Base-by-base conservation (phyloP, 768 basidiomycete genomes). In the Hypholoma fasciculare region DNA sequence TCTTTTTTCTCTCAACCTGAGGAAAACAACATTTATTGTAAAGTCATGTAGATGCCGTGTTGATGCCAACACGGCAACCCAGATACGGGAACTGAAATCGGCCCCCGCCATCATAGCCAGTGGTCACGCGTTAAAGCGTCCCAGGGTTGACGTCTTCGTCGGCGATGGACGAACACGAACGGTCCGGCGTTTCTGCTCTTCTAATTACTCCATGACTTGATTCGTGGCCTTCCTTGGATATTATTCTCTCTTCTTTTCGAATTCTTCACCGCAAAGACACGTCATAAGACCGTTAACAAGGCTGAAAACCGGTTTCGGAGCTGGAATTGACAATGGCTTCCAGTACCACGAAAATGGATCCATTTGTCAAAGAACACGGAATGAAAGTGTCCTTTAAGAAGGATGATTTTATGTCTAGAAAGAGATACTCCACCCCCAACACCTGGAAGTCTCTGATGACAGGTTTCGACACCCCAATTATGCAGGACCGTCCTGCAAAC, bases 161-260 rank as follows among this genome's bases (percentile, higher is more conserved):
- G 30, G 43, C 52, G 52, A 53, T 34, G 52, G 12, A 34, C 40
- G 27, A 49, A 43, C 49, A 53, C n/a, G 23, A 34, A 20, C 54
- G 54, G 54, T 36, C 58, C 58, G 61, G 54, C 16, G 43, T 42
- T 56, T 37, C 19, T 30, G 58, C 40, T 47, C 51, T 65, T 67
- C 64, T 67, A 59, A 61, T 67, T 61, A 54, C 60, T 69, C 59
- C 61, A 65, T 69, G 66, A 64, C 57, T 61, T 58, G 49, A 42
- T 44, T 49, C 42, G 48, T 52, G 14, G 49, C 53, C 43, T 56
- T 58, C 58, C 47, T 56, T 36, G n/a, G 52, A 62, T 48, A 47
- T 38, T 37, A 43, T 43, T 60, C 23, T 57, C 38, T 47, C 59
- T 65, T 65, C 34, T 46, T 36, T 58, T 19, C 61, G 40, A 46